Conservation (phyloP, 1,139 yeast genomes). For the Suhomyces ambrosiae region DNA sequence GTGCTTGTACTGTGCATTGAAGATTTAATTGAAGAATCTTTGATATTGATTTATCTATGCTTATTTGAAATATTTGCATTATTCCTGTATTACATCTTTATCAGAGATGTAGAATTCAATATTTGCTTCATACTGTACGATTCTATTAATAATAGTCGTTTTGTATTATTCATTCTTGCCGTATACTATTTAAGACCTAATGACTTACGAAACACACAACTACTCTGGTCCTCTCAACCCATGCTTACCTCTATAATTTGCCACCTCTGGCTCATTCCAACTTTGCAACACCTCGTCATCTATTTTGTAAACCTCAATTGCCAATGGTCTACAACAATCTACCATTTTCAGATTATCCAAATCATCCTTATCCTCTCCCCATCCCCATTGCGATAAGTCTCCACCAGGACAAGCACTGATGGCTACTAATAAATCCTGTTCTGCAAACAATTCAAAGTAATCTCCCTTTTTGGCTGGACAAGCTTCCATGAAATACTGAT, state of each 20-base stretch:
- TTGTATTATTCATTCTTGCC: too few relatives aligned
- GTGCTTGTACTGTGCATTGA: too few relatives aligned
- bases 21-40: too few relatives aligned
- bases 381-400: constrained; percentile 67
- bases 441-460: constrained; percentile 68
- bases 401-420: constrained; percentile 75
- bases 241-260: constrained; percentile 58
- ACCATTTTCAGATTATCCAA: constrained; percentile 54
- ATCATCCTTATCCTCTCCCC: constrained; percentile 59
- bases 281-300: constrained; percentile 48
- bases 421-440: constrained; percentile 64
- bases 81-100: too few relatives aligned
- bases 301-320: constrained; percentile 58
- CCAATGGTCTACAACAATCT: constrained; percentile 64
- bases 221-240: constrained; percentile 45
- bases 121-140: too few relatives aligned
- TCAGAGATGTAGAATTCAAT: too few relatives aligned
- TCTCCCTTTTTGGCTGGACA: constrained; percentile 62
- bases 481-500: constrained; percentile 71
- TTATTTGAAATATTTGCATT: too few relatives aligned
- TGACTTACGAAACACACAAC: too few relatives aligned
- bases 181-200: too few relatives aligned
- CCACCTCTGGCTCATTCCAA: constrained; percentile 55
- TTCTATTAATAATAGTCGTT: too few relatives aligned
- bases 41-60: too few relatives aligned